Evolutionary conservation across 768 basidiomycete species (phyloP), one percentile per base, ranked within the genome.

Genomic region (Myochromella boudieri): DNA sequence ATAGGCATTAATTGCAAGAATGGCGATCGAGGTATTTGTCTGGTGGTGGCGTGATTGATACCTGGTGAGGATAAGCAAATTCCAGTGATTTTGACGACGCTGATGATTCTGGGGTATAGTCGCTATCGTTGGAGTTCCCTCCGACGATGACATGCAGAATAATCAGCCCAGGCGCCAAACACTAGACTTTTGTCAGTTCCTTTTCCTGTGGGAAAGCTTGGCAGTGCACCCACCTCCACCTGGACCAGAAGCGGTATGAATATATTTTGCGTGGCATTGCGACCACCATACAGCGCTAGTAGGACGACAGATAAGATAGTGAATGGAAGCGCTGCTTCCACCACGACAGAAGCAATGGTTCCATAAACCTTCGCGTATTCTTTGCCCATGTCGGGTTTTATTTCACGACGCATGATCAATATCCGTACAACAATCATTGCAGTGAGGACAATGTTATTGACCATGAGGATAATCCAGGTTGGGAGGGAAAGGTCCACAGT

Each of bases 251-350:
- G 41, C 17, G 59, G 42, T 1, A 62, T 29, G 20, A 62, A 62
- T 4, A 63, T 33, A 34, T 60, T 60, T 42, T 59, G 55, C 18
- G 54, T 56, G 0, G 47, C 57, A 38, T 59, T 48, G 6, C 42
- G 48, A 20, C 49, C 53, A 0, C 57, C 55, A 20, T 59, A 62
- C 11, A 59, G 49, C 6, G 45, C 57, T 10, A 60, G 49, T 1
- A 60, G 55, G 12, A 63, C 49, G 32, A 69, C 53, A 6, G 65
- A 68, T 6, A 68, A 43, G 15, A 69, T 31, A 7, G 63, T 62
- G 60, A 66, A 70, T 1, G 68, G 68, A 11, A 66, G 40, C 15
- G 70, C 67, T 12, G 63, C 62, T 51, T 71, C 68, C 17, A 70
- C 44, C 37, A 67, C 54, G 42, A 69, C 59, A 11, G 67, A 56